phyloP scores from a whole-genome alignment of 768 basidiomycete species.

The Boletellus ananiceps region DNA sequence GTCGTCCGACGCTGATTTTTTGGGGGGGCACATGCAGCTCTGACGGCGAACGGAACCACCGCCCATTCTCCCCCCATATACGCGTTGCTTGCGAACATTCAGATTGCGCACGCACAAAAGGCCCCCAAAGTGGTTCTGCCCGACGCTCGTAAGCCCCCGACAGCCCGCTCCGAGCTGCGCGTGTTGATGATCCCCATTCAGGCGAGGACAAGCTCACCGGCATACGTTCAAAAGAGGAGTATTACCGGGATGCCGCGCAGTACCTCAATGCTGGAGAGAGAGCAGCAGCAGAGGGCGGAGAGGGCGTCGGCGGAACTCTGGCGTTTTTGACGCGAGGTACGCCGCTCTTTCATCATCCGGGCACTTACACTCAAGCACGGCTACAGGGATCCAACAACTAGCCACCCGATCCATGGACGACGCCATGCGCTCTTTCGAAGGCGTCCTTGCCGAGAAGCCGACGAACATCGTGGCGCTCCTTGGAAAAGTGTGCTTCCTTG shows the following conservation, averaged over 20 bases:
- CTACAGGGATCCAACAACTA: conserved; percentile 73
- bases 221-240: conserved; percentile 63
- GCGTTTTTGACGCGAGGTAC: conserved; percentile 65
- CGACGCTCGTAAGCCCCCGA: conserved; percentile 58
- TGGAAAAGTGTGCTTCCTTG: conserved; percentile 58
- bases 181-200: conserved; percentile 22
- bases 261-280: conserved; percentile 60
- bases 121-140: conserved; percentile 78
- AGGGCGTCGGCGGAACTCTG: conserved; percentile 50
- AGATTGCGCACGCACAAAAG: conserved; percentile 70
- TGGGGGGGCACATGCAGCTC: conserved; percentile 33
- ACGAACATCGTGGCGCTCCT: conserved; percentile 85
- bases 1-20: neutral
- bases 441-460: conserved; percentile 70
- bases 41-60: conserved; percentile 45
- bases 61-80: conserved; percentile 67
- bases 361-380: neutral
- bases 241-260: conserved; percentile 64
- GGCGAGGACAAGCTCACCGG: conserved; percentile 60
- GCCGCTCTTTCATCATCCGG: conserved; percentile 2
- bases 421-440: conserved; percentile 77
- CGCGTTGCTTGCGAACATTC: conserved; percentile 80
- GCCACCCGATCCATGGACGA: conserved; percentile 78
- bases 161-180: neutral
- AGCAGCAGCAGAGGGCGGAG: conserved; percentile 53